Evolutionary conservation across 2,329 filamentous ascomycete species (phyloP), one percentile per base, ranked within the genome.

Genomic region (Microcyclosporella mali): DNA sequence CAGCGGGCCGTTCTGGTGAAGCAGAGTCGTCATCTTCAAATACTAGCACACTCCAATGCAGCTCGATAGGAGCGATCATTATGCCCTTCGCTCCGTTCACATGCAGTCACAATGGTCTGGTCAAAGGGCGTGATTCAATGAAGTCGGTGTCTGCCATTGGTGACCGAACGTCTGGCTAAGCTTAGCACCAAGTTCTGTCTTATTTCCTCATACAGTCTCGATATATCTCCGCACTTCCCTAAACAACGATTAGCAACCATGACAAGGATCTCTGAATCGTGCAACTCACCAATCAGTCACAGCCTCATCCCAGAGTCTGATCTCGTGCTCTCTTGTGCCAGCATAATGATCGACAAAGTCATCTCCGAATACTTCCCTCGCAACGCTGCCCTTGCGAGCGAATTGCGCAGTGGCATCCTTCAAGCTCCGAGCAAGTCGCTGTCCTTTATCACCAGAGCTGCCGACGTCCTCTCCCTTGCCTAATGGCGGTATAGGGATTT

Each of bases 291-390:
- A 97, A 66, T 97, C 92, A 15, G 92, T 97, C 4, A 97, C 90
- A 2, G 89, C 89, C 65, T 97, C 90, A 57, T 97, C 89, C 84
- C 86, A 98, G 15, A 95, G 68, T 48, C 85, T 73, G 45, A 92
- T 77, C 68, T 98, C 92, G 66, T 98, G 89, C 64, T 94, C 84
- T 51, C 92, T 78, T 14, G 90, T 95, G 12, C 92, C 92, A 10
- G 83, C 87, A 70, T 83, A 98, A 65, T 97, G 92, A 12, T 97
- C 89, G 2, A 98, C 92, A 67, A 98, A 98, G 7, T 84, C 85
- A 63, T 97, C 85, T 0, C 92, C 92, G 66, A 98, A 86, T 0
- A 95, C 85, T 62, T 97, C 86, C 44, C 92, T 76, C n/a, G 92
- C 92, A 12, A 97, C 74, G 63, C 90, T 97, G 1, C 78, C 86